A percentile compares a stretch with the other conserved stretches of the same genome.
phyloP scores from a whole-genome alignment of 306 rosid species.

The Adenanthera pavonina region DNA sequence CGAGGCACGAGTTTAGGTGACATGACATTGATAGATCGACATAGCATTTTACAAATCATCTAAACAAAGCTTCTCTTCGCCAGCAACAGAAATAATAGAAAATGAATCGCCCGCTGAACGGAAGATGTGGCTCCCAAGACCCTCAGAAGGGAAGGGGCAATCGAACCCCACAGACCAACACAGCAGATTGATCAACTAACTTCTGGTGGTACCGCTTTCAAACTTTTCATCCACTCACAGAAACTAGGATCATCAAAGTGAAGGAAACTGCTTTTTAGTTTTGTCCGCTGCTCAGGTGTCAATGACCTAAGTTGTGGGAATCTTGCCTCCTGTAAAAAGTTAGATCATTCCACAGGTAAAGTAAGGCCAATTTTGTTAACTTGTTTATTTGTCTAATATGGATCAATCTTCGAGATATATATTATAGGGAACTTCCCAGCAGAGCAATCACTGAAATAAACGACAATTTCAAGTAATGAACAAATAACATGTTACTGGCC shows the following conservation, averaged over 20 bases:
- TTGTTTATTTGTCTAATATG: neutral
- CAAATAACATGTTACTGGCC: conserved; percentile 53
- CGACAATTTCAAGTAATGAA: neutral
- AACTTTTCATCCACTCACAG: conserved; percentile 90
- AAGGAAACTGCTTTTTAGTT: conserved; percentile 89
- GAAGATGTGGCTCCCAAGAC: conserved; percentile 29
- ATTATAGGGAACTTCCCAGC: neutral
- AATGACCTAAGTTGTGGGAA: conserved; percentile 82
- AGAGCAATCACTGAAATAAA: conserved; percentile 6
- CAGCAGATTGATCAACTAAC: conserved; percentile 55
- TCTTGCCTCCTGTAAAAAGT: conserved; percentile 78
- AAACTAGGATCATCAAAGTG: conserved; percentile 95
- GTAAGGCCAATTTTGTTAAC: neutral
- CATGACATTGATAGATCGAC: conserved; percentile 32
- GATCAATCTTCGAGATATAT: neutral
- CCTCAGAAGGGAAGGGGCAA: conserved; percentile 32
- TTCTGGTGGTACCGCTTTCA: conserved; percentile 88
- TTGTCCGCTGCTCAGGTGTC: conserved; percentile 76
- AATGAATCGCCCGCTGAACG: conserved; percentile 28
- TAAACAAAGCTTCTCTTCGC: conserved; percentile 44
- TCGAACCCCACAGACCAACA: conserved; percentile 30
- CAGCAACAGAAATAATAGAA: conserved; percentile 37
- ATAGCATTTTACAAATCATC: conserved; percentile 20
- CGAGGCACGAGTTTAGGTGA: conserved; percentile 20
- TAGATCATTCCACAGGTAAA: conserved; percentile 20